phyloP scores from a whole-genome alignment of 345 rosid species.

The Euphorbia peplus region DNA sequence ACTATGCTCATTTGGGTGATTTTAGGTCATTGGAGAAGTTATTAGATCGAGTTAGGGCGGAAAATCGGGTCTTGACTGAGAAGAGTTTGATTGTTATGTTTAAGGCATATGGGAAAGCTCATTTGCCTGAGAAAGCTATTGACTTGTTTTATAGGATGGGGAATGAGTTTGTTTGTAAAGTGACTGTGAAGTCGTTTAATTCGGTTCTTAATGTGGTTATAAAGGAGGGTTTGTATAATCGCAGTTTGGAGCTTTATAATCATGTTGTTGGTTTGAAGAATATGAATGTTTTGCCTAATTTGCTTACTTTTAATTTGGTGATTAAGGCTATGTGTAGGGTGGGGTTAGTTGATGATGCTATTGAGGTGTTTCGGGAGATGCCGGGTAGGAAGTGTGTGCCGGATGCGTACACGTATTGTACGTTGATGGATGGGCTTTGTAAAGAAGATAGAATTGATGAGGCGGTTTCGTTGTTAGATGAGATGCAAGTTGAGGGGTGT shows the following conservation, averaged over 20 bases:
- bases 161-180: constrained; percentile 62
- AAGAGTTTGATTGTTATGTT: constrained; percentile 53
- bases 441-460: constrained; percentile 74
- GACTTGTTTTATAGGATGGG: constrained; percentile 65
- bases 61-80: constrained; percentile 57
- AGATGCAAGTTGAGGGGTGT: constrained; percentile 92
- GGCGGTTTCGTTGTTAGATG: constrained; percentile 78
- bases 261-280: constrained; percentile 40
- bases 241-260: constrained; percentile 67
- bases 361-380: constrained; percentile 74
- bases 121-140: constrained; percentile 57
- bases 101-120: constrained; percentile 72
- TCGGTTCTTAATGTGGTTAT: constrained; percentile 72
- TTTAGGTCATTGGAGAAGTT: constrained; percentile 54
- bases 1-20: constrained; percentile 52
- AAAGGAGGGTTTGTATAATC: constrained; percentile 49
- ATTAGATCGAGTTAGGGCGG: constrained; percentile 54
- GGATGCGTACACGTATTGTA: constrained; percentile 79
- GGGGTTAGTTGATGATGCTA: constrained; percentile 63
- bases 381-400: constrained; percentile 48
- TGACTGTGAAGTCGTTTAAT: constrained; percentile 76
- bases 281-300: constrained; percentile 53
- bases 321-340: constrained; percentile 72
- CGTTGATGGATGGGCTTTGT: constrained; percentile 94
- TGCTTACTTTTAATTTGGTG: constrained; percentile 65